Conservation (phyloP, 169 alveolate species). For the Plasmodium inui region DNA sequence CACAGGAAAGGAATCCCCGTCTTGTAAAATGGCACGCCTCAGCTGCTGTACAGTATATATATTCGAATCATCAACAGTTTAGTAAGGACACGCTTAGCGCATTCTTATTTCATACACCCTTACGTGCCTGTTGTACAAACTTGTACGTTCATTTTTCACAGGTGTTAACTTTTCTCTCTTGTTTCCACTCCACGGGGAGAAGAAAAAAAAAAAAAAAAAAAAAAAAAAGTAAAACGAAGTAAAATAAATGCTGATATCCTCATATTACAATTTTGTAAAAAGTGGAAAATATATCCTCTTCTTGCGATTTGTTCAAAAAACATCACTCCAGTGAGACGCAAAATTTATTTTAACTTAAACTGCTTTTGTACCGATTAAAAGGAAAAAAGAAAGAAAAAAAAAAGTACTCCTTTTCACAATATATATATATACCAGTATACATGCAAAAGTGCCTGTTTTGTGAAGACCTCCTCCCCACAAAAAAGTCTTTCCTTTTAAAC, state of each 20-base stretch:
- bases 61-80: not conserved
- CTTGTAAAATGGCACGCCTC: not conserved
- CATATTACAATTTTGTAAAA: constrained; percentile 8
- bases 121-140: not conserved
- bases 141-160: not conserved
- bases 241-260: not conserved
- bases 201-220: not conserved
- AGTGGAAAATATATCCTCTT: not conserved
- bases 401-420: not conserved
- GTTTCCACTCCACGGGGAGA: not conserved
- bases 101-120: not conserved
- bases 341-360: not conserved
- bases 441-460: not conserved
- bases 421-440: not conserved
- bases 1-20: not conserved
- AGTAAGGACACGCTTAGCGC: not conserved
- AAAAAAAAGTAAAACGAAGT: not conserved
- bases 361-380: not conserved
- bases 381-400: not conserved
- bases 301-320: not conserved
- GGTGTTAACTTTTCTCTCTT: not conserved
- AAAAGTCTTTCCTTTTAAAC: not conserved
- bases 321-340: not conserved
- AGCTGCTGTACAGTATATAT: not conserved
- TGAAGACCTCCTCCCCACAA: not conserved